Evolutionary conservation across 441 rosid genomes (phyloP), one percentile per base, ranked within the genome.

Genomic region (Jatropha podagrica): DNA sequence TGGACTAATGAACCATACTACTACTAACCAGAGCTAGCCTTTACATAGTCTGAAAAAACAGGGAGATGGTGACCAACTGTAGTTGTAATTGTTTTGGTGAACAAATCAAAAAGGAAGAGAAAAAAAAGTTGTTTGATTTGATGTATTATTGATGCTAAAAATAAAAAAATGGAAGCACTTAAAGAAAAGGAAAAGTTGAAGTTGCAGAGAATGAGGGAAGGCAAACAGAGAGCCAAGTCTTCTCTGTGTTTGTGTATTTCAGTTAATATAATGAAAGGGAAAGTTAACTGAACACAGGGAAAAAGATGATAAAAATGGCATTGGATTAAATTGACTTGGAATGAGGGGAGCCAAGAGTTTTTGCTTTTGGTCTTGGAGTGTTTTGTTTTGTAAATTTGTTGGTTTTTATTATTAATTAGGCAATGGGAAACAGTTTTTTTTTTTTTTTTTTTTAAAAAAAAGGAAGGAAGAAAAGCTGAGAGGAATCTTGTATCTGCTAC

Each of bases 21-120:
- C 2, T 27, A 1, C 32, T 27, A 27, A 26, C 38, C 7, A 26
- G 67, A 41, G 7, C 23, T 13, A 17, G 26, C n/a, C 20, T 11
- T 60, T 77, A 73, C 72, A 72, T 80, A 83, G 82, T 85, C 88
- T 82, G 79, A 79, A 66, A 58, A 67, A 38, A 58, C 59, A 76
- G 68, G 74, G 77, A 82, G 86, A 86, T 27, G 90, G 89, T 88
- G 88, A 86, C 81, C 92, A 66, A 86, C 87, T 83, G 78, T 76
- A 76, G 82, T 70, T 73, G 72, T 70, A 78, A 83, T 87, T 85
- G 92, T 85, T 85, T 63, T 76, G 86, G 88, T 89, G 81, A 88
- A 83, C 92, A 79, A 85, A 91, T 65, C 17, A 14, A 60, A 77
- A 76, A 68, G 17, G 46, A 69, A 73, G 71, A 71, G 61, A 75